A percentile compares a stretch with the other conserved stretches of the same genome.
Conservation (phyloP, 371 early-diverging fungal species). For the Apophysomyces elegans region DNA sequence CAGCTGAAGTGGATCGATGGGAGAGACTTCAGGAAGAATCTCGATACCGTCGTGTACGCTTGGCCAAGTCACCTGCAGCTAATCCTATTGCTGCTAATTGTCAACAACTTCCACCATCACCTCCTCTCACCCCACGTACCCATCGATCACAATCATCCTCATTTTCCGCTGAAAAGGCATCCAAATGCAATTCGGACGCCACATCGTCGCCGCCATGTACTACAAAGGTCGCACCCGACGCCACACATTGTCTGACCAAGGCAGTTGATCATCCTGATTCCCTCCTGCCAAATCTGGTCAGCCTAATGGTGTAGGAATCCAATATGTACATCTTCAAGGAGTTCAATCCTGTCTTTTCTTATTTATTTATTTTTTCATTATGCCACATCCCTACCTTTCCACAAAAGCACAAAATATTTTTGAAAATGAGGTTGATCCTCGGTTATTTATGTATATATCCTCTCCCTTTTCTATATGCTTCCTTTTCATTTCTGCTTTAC, state of each 20-base stretch:
- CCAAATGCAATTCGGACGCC: slow-evolving; percentile 10
- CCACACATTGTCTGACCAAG: slow-evolving; percentile 1
- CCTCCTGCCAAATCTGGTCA: slow-evolving; percentile 15
- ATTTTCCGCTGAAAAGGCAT: slow-evolving; percentile 11
- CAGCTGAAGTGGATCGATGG: slow-evolving; percentile 35
- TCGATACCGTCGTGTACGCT: neutral
- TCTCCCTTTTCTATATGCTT: slow-evolving; percentile 13
- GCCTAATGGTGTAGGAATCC: slow-evolving; percentile 16
- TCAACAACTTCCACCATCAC: slow-evolving; percentile 16
- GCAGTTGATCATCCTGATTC: slow-evolving; percentile 14
- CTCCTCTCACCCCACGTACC: slow-evolving; percentile 20
- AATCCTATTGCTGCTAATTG: neutral
- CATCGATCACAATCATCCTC: slow-evolving; percentile 20
- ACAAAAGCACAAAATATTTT: slow-evolving; percentile 1
- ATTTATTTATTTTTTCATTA: slow-evolving; percentile 11
- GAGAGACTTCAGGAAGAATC: slow-evolving; percentile 19
- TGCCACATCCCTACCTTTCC: slow-evolving; percentile 6
- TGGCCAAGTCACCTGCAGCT: slow-evolving; percentile 7
- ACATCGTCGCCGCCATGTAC: slow-evolving; percentile 18
- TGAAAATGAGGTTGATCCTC: slow-evolving; percentile 19
- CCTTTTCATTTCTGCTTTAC: slow-evolving; percentile 16
- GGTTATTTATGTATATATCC: slow-evolving; percentile 12
- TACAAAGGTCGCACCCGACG: slow-evolving; percentile 15
- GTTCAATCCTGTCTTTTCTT: neutral
- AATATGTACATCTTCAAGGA: slow-evolving; percentile 2